Base-by-base conservation (phyloP, 2,329 filamentous ascomycete genomes). In the Thielaviopsis punctulata region DNA sequence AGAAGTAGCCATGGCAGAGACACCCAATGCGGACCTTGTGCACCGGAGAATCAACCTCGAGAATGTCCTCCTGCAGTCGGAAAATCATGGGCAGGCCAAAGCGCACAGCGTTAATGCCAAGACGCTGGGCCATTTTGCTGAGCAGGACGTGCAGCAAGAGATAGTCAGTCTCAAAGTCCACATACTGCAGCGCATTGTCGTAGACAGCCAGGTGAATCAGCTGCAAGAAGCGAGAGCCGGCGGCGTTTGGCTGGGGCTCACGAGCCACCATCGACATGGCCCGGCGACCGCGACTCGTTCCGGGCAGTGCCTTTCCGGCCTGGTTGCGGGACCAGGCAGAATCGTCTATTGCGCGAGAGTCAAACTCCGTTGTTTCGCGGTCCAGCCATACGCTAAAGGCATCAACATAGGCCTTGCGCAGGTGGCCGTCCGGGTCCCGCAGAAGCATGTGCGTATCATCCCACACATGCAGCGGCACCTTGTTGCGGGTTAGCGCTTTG, bases 381-480 rank as follows among this genome's bases (percentile, higher is more conserved):
- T 84, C 78, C 50, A 95, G 71, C 88, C 90, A 98, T 0, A 84
- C 85, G 41, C 86, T 65, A 15, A 96, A 66, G 4, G 87, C 85
- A 64, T 94, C 86, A 6, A 82, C 78, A 59, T 96, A 98, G 0
- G 88, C 86, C 62, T 82, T 82, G 51, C 89, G 79, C 30, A 96
- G 88, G 27, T 79, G 73, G 27, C 79, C 79, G 60, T 89, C 82
- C 1, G 79, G 73, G 60, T 95, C 90, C 36, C 84, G 80, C 19
- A 96, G 69, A 45, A 96, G 76, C 86, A 87, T 95, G 56, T 95
- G 87, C 0, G 89, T 95, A n/a, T 86, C 87, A 65, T 96, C 89
- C 92, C 92, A 98, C 0, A 89, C 84, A 52, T 84, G 77, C 8
- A 94, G 73, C 0, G 85, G 81, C 1, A 93, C 85, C 41, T 73